phyloP scores from a whole-genome alignment of 176 grass and related monocot species.

The Microstegium vimineum region DNA sequence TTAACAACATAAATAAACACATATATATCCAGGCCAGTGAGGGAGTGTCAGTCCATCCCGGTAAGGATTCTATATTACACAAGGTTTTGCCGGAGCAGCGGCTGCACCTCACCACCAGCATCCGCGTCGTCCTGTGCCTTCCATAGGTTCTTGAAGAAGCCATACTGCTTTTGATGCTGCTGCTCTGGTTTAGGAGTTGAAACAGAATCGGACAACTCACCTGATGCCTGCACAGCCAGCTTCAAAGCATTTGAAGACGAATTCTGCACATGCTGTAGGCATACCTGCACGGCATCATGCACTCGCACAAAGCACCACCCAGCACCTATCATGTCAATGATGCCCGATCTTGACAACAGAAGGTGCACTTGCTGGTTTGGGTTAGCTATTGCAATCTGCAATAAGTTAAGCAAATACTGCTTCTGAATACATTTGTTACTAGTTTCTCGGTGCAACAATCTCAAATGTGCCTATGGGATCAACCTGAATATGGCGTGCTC shows the following conservation, averaged over 20 bases:
- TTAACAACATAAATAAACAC: not conserved
- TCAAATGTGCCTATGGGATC: not conserved
- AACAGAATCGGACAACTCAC: slow-evolving; percentile 13
- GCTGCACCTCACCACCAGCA: slow-evolving; percentile 37
- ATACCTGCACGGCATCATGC: slow-evolving; percentile 84
- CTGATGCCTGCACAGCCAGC: slow-evolving; percentile 11
- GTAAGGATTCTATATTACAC: slow-evolving; percentile 30
- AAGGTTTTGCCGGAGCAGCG: slow-evolving; percentile 48
- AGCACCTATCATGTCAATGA: slow-evolving; percentile 66
- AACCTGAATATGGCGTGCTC: slow-evolving; percentile 78
- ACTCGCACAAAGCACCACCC: slow-evolving; percentile 91
- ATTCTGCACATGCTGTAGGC: slow-evolving; percentile 72
- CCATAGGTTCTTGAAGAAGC: slow-evolving; percentile 47
- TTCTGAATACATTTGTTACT: slow-evolving; percentile 1
- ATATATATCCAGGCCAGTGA: not conserved
- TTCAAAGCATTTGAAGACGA: slow-evolving; percentile 22
- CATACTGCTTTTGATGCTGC: slow-evolving; percentile 14
- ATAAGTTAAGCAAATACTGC: not conserved
- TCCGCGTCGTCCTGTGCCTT: slow-evolving; percentile 23
- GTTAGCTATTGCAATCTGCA: slow-evolving; percentile 88
- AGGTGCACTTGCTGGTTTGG: slow-evolving; percentile 76
- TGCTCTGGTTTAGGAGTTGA: slow-evolving; percentile 13
- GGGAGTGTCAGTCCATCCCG: not conserved
- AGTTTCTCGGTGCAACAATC: not conserved
- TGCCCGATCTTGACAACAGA: slow-evolving; percentile 64